phyloP scores from a whole-genome alignment of 345 rosid species.

The Corchorus capsularis region DNA sequence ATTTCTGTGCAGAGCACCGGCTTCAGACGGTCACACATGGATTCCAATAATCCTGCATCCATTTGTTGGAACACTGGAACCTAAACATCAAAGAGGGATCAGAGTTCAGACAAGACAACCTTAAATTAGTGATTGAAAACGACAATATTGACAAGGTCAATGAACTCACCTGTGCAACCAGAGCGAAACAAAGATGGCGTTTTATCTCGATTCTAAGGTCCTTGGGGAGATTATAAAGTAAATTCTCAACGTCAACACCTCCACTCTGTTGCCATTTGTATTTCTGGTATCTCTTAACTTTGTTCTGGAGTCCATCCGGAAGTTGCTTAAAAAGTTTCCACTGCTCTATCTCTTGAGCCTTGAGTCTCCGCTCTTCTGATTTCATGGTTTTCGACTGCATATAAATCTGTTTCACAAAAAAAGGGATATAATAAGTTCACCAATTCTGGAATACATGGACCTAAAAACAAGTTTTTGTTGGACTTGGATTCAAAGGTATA shows the following conservation, averaged over 20 bases:
- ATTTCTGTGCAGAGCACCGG: constrained; percentile 83
- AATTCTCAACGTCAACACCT: constrained; percentile 71
- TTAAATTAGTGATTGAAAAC: not conserved
- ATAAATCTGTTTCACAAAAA: constrained; percentile 50
- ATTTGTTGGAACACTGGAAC: constrained; percentile 85
- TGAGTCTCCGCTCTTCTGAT: constrained; percentile 80
- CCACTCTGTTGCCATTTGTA: constrained; percentile 85
- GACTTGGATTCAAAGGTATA: too few species aligned
- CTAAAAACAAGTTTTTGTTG: too few species aligned
- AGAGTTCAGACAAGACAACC: not conserved
- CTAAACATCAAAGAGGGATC: constrained; percentile 32
- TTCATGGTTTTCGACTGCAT: constrained; percentile 72
- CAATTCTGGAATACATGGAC: too few species aligned
- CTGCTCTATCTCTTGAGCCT: constrained; percentile 76
- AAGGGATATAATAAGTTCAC: not conserved
- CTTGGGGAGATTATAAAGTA: constrained; percentile 68
- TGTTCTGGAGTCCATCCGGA: constrained; percentile 53
- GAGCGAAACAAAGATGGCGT: constrained; percentile 81
- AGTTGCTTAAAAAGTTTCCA: constrained; percentile 72
- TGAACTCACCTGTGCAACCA: constrained; percentile 61
- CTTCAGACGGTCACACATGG: constrained; percentile 84
- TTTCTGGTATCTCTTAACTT: constrained; percentile 71
- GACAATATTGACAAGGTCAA: not conserved
- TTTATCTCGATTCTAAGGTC: constrained; percentile 84
- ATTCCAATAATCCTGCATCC: constrained; percentile 85